Evolutionary conservation across 768 basidiomycete species (phyloP), one percentile per base, ranked within the genome.

Genomic region (Tulasnella sp.): DNA sequence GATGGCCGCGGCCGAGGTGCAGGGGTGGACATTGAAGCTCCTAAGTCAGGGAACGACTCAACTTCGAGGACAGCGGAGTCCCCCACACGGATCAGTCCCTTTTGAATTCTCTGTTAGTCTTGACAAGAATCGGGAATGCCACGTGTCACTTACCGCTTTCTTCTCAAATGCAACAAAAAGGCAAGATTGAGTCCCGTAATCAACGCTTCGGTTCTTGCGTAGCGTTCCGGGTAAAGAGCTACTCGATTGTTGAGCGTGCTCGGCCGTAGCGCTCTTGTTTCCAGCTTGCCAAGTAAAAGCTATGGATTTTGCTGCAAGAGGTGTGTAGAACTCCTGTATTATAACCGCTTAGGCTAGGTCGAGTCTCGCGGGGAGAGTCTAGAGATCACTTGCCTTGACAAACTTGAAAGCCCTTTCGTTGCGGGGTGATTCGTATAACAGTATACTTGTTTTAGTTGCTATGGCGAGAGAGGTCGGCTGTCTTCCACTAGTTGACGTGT

Each of bases 111-210:
- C 34, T 40, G 42, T 79, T 34, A 74, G 42, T 68, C 42, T 46
- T 18, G 75, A 31, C 27, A 21, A 39, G 8, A 3, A 46, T 14
- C 18, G 27, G 46, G 14, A 27, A 24, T 34, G 4, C 24, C 34
- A 40, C 38, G 21, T 18, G 38, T 40, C 10, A 72, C 78, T 38
- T 31, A 79, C 78, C 2, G 94, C 94, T 83, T 93, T 96, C 86
- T 95, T 95, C 84, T 96, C 94, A 83, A 96, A 96, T 34, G 91
- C 86, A 79, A 94, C 90, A 83, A 95, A 95, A n/a, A 96, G 86
- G 82, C 90, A 91, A 83, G 93, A 89, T 82, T 94, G 93, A 6
- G 89, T 88, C 27, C 92, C 92, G 82, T 93, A 93, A 78, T 87
- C 56, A 74, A 56, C 56, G 18, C 42, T 40, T 71, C 87, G 83